Percentiles rank a stretch among this genome's conserved stretches.
Evolutionary conservation across 805 yeast genomes (phyloP).

Genomic region (Lachancea fermentati): DNA sequence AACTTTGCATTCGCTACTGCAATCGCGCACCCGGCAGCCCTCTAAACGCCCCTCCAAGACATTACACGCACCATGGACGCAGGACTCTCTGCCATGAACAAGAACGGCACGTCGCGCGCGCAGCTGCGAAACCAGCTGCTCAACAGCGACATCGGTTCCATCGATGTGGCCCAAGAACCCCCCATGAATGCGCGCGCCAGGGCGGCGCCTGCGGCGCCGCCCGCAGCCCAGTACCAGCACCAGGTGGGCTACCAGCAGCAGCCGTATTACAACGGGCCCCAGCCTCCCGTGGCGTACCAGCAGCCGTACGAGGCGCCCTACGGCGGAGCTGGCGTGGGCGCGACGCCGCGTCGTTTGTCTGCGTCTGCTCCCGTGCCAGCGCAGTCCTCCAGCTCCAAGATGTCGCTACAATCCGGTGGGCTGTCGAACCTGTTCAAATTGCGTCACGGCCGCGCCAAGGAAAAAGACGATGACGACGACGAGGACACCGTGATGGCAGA

Average conservation of each 20-base stretch:
- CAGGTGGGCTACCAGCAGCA: no score
- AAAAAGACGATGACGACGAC: conserved; percentile 32
- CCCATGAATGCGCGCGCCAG: conserved; percentile 22
- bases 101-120: conserved; percentile 10
- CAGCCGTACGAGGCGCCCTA: neutral
- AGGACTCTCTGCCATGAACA: conserved; percentile 25
- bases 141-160: conserved; percentile 37
- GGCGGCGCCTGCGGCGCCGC: no score
- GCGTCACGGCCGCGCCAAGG: conserved; percentile 1
- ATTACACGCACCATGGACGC: conserved; percentile 28
- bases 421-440: conserved; percentile 3
- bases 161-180: conserved; percentile 40
- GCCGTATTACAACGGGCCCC: no score
- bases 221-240: no score
- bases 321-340: neutral
- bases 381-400: conserved; percentile 3
- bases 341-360: no score
- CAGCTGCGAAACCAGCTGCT: conserved; percentile 35
- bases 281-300: neutral
- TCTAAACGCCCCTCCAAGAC: neutral
- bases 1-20: no score
- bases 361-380: no score
- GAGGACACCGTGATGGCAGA: conserved; percentile 32
- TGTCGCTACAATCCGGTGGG: conserved; percentile 5
- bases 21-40: neutral